Percentiles rank a stretch among this genome's conserved stretches.
These are phyloP conservation scores for Oldenlandia corymbosa DNA, from an alignment of 257 asterid species.

Conservation along the genomic window DNA sequence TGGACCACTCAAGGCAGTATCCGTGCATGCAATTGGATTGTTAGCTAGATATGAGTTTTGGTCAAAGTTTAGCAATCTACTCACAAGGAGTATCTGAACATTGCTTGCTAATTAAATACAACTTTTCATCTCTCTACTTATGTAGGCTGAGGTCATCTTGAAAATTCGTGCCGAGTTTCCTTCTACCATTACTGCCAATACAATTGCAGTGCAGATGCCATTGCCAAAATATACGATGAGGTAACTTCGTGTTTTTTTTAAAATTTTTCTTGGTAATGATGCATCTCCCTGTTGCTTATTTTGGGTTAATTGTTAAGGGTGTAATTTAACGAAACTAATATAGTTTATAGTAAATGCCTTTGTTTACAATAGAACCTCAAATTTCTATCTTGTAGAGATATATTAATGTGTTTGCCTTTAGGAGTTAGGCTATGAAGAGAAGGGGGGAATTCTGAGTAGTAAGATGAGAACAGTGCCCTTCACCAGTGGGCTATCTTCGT, in stretches of 20 bases:
- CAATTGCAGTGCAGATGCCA: constrained; percentile 87
- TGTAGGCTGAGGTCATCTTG: constrained; percentile 92
- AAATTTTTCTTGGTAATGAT: neutral
- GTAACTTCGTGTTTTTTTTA: constrained; percentile 37
- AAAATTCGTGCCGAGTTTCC: constrained; percentile 95
- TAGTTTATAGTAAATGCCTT: too few species aligned
- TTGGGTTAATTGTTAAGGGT: neutral
- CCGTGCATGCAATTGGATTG: too few species aligned
- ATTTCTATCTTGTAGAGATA: too few species aligned
- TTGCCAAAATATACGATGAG: constrained; percentile 87
- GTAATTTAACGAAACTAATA: neutral
- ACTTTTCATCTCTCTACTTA: constrained; percentile 15
- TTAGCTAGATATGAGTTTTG: too few species aligned
- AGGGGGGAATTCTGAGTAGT: too few species aligned
- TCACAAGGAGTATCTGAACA: too few species aligned
- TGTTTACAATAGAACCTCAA: too few species aligned
- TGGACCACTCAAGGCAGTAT: constrained; percentile 83
- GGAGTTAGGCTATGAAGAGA: too few species aligned
- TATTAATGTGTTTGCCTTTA: too few species aligned
- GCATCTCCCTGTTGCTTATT: neutral
- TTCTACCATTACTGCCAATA: constrained; percentile 79
- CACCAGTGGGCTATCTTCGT: too few species aligned
- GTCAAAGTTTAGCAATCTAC: too few species aligned
- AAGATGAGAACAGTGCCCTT: too few species aligned
- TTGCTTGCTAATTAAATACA: neutral